Evolutionary conservation across 2,329 filamentous ascomycete genomes (phyloP), one percentile per base, ranked within the genome.

Genomic region (Aspergillus arachidicola): DNA sequence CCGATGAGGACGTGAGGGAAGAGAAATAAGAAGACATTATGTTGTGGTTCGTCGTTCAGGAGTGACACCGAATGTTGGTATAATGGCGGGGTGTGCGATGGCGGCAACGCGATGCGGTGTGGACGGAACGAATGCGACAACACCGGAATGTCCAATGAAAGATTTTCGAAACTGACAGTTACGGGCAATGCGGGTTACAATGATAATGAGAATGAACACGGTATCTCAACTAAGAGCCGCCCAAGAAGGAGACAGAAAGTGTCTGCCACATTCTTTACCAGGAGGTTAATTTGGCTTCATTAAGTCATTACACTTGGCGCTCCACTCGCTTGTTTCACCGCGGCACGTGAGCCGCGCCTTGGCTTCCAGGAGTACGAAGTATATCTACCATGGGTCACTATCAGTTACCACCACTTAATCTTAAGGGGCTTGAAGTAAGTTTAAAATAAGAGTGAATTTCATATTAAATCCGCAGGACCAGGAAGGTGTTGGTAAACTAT

Each of bases 1-100:
- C 76, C 26, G 73, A 71, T 2, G 76, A 78, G 21, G 75, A 74
- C 9, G 74, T 77, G 53, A 88, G 85, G 75, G 89, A 92, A 73
- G 89, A 91, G 81, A 96, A 91, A 85, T 94, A 96, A 71, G 90
- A 91, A 72, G 91, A 85, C 90, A 93, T 93, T 71, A 71, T 81
- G 74, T 62, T 57, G 26, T 60, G 48, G 56, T 59, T n/a, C 19
- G n/a, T 36, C 38, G 48, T 54, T 59, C 19, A 48, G 19, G 41
- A 21, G 59, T 23, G 30, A 48, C 43, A 30, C 58, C 54, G 56
- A 43, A 32, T 28, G 59, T 60, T 30, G 57, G 36, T 53, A 50
- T 53, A 32, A 36, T 53, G 32, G 34, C 36, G 48, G 34, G 58
- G 58, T 23, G 11, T 34, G 28, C 14, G 26, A 51, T n/a, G 38